Percentiles rank a stretch among this genome's conserved stretches.
phyloP scores from a whole-genome alignment of 2,329 filamentous ascomycete species.

The Fusarium caatingaense region DNA sequence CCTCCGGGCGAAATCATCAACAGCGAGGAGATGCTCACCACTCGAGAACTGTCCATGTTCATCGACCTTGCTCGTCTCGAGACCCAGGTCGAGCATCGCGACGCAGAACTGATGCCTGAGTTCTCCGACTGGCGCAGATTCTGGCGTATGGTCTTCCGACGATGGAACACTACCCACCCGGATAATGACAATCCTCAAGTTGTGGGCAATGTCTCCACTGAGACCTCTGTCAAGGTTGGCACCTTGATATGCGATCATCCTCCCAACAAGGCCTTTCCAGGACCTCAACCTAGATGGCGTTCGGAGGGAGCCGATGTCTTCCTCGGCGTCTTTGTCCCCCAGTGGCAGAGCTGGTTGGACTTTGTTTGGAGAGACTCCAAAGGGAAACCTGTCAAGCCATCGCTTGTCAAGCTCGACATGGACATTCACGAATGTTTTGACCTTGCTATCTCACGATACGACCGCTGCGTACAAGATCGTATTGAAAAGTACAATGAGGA shows the following conservation, averaged over 20 bases:
- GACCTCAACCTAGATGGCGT: background rate
- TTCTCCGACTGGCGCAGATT: background rate
- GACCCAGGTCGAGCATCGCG: background rate
- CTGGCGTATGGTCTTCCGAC: slow-evolving; percentile 1
- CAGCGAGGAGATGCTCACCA: background rate
- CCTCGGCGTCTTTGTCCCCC: background rate
- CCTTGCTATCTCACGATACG: background rate
- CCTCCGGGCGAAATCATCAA: background rate
- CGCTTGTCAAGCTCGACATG: background rate
- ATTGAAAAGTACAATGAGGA: slow-evolving; percentile 3
- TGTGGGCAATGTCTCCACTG: background rate
- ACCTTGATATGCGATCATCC: background rate
- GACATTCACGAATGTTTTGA: background rate
- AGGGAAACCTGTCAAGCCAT: background rate
- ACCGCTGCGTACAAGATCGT: background rate
- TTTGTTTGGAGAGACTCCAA: background rate
- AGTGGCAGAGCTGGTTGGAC: background rate
- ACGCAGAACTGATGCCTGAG: background rate
- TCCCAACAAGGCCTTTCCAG: background rate
- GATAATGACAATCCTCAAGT: background rate
- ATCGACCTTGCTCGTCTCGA: background rate
- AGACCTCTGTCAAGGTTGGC: background rate
- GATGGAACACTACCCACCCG: background rate
- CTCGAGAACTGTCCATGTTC: background rate
- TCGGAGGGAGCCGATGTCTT: background rate